These are phyloP conservation scores for Dactylellina parvicollis DNA, from an alignment of 2,329 filamentous ascomycete genomes.

Conservation along the genomic window DNA sequence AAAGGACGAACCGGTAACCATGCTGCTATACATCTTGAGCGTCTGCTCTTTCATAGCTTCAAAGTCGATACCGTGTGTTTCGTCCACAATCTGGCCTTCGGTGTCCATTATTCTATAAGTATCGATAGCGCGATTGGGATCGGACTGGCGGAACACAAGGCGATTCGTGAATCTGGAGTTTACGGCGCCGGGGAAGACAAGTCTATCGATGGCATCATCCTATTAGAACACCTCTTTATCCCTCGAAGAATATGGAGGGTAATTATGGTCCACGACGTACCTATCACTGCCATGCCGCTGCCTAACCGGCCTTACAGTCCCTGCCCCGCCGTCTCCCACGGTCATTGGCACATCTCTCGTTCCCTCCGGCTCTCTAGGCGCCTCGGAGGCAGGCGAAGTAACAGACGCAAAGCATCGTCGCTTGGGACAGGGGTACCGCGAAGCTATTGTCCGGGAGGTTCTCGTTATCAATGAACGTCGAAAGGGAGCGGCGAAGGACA, in stretches of 20 bases:
- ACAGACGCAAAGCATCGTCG: slow-evolving; percentile 38
- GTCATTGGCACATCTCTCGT: slow-evolving; percentile 52
- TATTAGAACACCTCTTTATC: not conserved
- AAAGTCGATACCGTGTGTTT: slow-evolving; percentile 74
- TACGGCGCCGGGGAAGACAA: slow-evolving; percentile 84
- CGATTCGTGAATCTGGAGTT: slow-evolving; percentile 89
- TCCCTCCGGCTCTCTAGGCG: slow-evolving; percentile 46
- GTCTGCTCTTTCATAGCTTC: slow-evolving; percentile 71
- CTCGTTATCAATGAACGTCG: slow-evolving; percentile 47
- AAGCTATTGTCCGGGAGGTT: slow-evolving; percentile 29
- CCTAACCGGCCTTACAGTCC: slow-evolving; percentile 43
- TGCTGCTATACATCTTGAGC: slow-evolving; percentile 71
- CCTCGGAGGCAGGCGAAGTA: slow-evolving; percentile 18
- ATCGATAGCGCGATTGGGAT: slow-evolving; percentile 77
- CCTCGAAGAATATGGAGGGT: not conserved
- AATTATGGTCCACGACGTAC: slow-evolving; percentile 2
- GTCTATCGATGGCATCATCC: slow-evolving; percentile 3
- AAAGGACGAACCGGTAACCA: slow-evolving; percentile 65
- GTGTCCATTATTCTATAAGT: slow-evolving; percentile 94
- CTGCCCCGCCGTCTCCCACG: slow-evolving; percentile 47
- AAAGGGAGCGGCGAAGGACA: slow-evolving; percentile 50
- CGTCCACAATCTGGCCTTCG: slow-evolving; percentile 83
- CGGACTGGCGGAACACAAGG: slow-evolving; percentile 79
- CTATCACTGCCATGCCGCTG: slow-evolving; percentile 48
- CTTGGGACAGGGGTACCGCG: slow-evolving; percentile 40